phyloP scores from a whole-genome alignment of 2,329 filamentous ascomycete genomes.

The Neopestalotiopsis rosae region DNA sequence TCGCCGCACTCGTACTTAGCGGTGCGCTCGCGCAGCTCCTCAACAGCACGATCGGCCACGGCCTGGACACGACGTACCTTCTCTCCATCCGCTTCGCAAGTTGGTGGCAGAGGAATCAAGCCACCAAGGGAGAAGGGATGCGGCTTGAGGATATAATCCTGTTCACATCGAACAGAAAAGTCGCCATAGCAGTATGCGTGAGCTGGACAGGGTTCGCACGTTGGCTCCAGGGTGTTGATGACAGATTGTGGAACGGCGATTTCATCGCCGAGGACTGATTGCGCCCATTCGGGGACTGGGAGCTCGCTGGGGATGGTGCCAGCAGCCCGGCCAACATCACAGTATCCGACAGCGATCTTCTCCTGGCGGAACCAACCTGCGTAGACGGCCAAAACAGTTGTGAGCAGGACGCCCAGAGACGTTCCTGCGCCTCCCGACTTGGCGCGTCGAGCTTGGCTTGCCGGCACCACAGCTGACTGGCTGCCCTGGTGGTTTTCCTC shows the following conservation, averaged over 20 bases:
- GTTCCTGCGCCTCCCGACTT: constrained; percentile 57
- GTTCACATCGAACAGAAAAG: constrained; percentile 80
- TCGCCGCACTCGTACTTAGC: constrained; percentile 93
- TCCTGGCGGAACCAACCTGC: constrained; percentile 89
- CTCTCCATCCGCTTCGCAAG: constrained; percentile 93
- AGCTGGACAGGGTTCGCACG: constrained; percentile 87
- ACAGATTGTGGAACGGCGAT: constrained; percentile 77
- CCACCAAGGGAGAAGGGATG: constrained; percentile 86
- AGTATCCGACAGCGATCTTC: constrained; percentile 95
- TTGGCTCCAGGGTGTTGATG: constrained; percentile 71
- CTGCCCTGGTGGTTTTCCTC: constrained; percentile 66
- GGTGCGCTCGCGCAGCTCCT: constrained; percentile 82
- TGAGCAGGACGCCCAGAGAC: constrained; percentile 73
- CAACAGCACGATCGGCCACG: constrained; percentile 86
- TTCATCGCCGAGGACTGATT: constrained; percentile 49
- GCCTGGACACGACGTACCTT: constrained; percentile 86
- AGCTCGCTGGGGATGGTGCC: constrained; percentile 53
- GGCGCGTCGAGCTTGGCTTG: constrained; percentile 41
- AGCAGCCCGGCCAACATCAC: constrained; percentile 76
- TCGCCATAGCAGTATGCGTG: constrained; percentile 89
- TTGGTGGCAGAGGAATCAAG: constrained; percentile 82
- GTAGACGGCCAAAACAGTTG: constrained; percentile 74
- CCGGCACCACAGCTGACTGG: constrained; percentile 48
- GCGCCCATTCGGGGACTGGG: constrained; percentile 48
- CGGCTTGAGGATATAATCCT: constrained; percentile 82